phyloP scores from a whole-genome alignment of 208 protist genomes.

The Leishmania aethiopica region DNA sequence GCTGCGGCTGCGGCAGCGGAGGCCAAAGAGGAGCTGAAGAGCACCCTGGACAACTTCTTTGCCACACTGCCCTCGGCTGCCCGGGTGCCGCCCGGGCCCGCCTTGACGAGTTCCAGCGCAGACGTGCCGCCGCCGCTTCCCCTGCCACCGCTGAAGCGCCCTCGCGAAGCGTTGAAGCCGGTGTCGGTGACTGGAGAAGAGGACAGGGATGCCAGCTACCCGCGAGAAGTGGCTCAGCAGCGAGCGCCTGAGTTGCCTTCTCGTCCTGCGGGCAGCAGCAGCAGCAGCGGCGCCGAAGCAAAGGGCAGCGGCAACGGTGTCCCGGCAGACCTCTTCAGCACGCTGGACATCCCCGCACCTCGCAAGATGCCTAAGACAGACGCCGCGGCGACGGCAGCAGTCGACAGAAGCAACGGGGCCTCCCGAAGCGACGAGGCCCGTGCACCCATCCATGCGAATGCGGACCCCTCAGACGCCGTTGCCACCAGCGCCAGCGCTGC shows the following conservation, averaged over 20 bases:
- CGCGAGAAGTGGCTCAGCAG: background rate
- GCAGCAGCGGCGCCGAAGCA: background rate
- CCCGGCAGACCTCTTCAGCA: conserved; percentile 11
- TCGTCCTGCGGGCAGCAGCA: background rate
- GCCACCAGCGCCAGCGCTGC: background rate
- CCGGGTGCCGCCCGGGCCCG: background rate
- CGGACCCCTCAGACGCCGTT: background rate
- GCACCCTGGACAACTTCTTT: conserved; percentile 27
- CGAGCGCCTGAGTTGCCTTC: background rate
- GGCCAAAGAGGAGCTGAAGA: conserved; percentile 23
- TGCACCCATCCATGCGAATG: background rate
- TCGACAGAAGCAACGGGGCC: background rate
- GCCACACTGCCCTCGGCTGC: conserved; percentile 12
- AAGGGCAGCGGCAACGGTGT: conserved; percentile 5
- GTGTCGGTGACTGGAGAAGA: background rate
- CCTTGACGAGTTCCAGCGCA: background rate
- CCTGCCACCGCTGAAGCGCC: conserved; percentile 24
- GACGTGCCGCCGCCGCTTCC: conserved; percentile 3
- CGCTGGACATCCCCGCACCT: conserved; percentile 19
- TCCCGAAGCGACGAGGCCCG: background rate
- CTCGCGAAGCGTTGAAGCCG: conserved; percentile 10
- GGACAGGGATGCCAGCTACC: background rate
- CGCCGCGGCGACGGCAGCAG: background rate
- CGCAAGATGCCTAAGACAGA: conserved; percentile 20
- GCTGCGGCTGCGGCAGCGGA: conserved; percentile 14